Conservation (phyloP, 2,329 filamentous ascomycete genomes). For the Penicillium sp. region DNA sequence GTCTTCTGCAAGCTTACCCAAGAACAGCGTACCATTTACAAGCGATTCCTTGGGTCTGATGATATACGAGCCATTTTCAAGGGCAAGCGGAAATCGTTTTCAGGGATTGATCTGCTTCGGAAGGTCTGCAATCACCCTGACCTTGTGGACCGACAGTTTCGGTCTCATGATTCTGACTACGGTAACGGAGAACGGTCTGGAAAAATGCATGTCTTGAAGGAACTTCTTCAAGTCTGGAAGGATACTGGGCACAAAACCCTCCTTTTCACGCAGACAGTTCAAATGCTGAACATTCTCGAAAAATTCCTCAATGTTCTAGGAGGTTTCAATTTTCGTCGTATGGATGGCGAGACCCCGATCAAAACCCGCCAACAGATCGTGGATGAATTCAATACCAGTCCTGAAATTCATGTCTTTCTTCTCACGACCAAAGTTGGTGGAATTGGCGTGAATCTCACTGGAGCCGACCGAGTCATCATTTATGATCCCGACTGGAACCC, state of each 20-base stretch:
- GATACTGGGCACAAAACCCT: conserved; percentile 88
- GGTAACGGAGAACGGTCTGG: conserved; percentile 74
- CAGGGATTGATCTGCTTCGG: conserved; percentile 82
- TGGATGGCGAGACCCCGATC: conserved; percentile 90
- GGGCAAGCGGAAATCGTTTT: conserved; percentile 71
- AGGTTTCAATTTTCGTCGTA: conserved; percentile 71
- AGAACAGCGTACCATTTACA: conserved; percentile 72
- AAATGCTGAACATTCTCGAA: conserved; percentile 93
- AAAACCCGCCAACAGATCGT: conserved; percentile 84
- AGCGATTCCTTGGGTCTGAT: conserved; percentile 71
- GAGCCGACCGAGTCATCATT: conserved; percentile 92
- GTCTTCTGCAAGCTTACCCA: conserved; percentile 88
- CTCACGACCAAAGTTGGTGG: conserved; percentile 94
- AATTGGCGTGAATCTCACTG: conserved; percentile 87
- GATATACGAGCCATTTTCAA: conserved; percentile 79
- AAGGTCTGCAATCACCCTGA: conserved; percentile 99
- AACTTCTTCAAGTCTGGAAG: conserved; percentile 81
- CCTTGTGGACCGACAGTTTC: conserved; percentile 61
- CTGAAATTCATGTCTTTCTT: conserved; percentile 76
- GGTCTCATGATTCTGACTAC: conserved; percentile 60
- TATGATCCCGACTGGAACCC: conserved; percentile 99
- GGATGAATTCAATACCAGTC: conserved; percentile 82
- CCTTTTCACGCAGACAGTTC: conserved; percentile 85
- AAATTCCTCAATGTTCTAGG: conserved; percentile 64
- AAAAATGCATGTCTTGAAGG: conserved; percentile 93